Evolutionary conservation across 2,329 filamentous ascomycete genomes (phyloP).

Genomic region (Teratosphaeria pseudoeucalypti): DNA sequence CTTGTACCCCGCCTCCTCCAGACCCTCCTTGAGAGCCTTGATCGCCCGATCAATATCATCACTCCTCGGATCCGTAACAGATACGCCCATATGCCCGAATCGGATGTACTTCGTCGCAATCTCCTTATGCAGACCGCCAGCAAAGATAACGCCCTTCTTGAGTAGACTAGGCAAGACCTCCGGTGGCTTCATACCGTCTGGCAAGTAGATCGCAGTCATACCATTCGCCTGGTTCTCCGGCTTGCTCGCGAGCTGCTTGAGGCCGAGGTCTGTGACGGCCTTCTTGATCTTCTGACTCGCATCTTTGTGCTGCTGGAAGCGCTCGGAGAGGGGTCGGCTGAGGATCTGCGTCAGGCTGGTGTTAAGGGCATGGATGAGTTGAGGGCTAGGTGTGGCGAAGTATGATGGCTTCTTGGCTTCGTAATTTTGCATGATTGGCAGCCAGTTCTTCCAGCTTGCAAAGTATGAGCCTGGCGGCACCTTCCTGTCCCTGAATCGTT

Average conservation of each 20-base stretch:
- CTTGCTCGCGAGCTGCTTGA: slow-evolving; percentile 76
- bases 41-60: slow-evolving; percentile 79
- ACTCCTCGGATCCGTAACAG: slow-evolving; percentile 69
- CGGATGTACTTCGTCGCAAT: slow-evolving; percentile 89
- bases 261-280: slow-evolving; percentile 65
- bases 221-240: slow-evolving; percentile 88
- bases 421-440: slow-evolving; percentile 97
- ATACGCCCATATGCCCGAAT: slow-evolving; percentile 97
- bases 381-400: slow-evolving; percentile 92
- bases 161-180: slow-evolving; percentile 72
- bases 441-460: slow-evolving; percentile 93
- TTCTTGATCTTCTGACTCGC: slow-evolving; percentile 81
- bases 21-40: slow-evolving; percentile 60
- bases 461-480: slow-evolving; percentile 81
- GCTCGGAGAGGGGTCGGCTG: slow-evolving; percentile 64
- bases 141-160: slow-evolving; percentile 85
- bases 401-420: slow-evolving; percentile 96
- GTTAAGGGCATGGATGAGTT: slow-evolving; percentile 86
- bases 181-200: slow-evolving; percentile 67
- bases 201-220: slow-evolving; percentile 96
- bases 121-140: slow-evolving; percentile 90
- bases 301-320: slow-evolving; percentile 71
- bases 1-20: slow-evolving; percentile 63
- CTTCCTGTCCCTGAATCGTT: slow-evolving; percentile 69
- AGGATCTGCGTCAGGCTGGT: slow-evolving; percentile 81